These are phyloP conservation scores for Ascosphaera apis DNA, from an alignment of 2,329 filamentous ascomycete genomes.

Conservation along the genomic window DNA sequence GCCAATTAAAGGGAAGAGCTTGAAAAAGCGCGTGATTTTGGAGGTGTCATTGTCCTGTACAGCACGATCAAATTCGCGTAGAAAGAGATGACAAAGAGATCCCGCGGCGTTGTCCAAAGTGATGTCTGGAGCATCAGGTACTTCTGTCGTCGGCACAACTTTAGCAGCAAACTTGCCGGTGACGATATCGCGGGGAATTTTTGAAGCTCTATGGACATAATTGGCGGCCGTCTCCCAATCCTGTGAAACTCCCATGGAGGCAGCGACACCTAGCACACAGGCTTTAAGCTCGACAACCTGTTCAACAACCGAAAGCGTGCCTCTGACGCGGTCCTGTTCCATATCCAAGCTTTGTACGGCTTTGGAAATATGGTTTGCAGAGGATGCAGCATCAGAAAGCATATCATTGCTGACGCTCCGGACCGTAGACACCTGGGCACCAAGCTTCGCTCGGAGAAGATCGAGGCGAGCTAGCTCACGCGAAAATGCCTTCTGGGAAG, in stretches of 20 bases:
- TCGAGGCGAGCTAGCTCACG: constrained; percentile 75
- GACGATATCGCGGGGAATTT: constrained; percentile 58
- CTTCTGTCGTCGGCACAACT: constrained; percentile 86
- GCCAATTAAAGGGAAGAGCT: constrained; percentile 85
- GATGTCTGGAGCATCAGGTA: constrained; percentile 70
- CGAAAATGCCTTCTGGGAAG: constrained; percentile 65
- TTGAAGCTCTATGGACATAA: constrained; percentile 63
- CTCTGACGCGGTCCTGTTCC: constrained; percentile 77
- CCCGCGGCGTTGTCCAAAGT: constrained; percentile 75
- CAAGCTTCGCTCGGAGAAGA: constrained; percentile 66
- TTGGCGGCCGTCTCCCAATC: constrained; percentile 94
- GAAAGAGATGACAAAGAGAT: constrained; percentile 69
- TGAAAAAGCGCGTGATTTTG: constrained; percentile 90
- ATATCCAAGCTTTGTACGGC: constrained; percentile 73
- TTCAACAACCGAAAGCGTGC: constrained; percentile 77
- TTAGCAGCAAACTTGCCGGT: constrained; percentile 70
- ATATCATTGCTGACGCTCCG: constrained; percentile 72
- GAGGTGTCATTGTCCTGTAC: constrained; percentile 67
- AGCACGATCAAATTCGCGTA: constrained; percentile 87
- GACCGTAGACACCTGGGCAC: constrained; percentile 64
- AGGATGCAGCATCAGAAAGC: constrained; percentile 66
- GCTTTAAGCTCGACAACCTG: constrained; percentile 94
- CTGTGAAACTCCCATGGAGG: constrained; percentile 91
- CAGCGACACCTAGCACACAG: constrained; percentile 80
- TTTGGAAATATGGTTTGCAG: constrained; percentile 62